phyloP scores from a whole-genome alignment of 2,329 filamentous ascomycete species.

The Onygena corvina region DNA sequence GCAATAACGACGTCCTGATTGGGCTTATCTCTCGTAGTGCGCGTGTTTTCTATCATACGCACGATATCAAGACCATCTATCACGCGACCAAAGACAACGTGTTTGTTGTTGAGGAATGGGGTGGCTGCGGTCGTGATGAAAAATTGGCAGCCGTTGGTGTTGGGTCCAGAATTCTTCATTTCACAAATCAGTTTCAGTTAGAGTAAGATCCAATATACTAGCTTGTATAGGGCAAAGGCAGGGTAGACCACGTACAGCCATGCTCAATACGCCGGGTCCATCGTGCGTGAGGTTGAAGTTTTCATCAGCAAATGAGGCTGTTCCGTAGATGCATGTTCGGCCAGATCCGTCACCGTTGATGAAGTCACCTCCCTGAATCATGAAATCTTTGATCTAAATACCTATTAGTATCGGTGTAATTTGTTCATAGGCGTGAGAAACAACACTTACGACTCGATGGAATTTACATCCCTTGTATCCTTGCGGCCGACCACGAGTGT shows the following conservation, averaged over 20 bases:
- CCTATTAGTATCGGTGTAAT: background rate
- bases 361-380: conserved; percentile 96
- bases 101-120: conserved; percentile 80
- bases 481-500: conserved; percentile 61
- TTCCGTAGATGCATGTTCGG: conserved; percentile 76
- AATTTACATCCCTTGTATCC: conserved; percentile 94
- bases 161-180: conserved; percentile 70
- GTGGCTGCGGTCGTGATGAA: conserved; percentile 88
- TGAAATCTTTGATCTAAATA: conserved; percentile 77
- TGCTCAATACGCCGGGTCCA: conserved; percentile 67
- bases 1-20: conserved; percentile 71
- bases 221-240: conserved; percentile 7
- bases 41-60: conserved; percentile 80
- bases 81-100: conserved; percentile 90
- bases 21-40: conserved; percentile 73
- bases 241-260: conserved; percentile 59
- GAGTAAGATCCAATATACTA: too few species aligned
- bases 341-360: conserved; percentile 87
- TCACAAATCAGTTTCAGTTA: background rate
- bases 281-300: conserved; percentile 76
- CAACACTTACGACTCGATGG: conserved; percentile 77
- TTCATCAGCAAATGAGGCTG: conserved; percentile 75
- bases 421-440: conserved; percentile 1
- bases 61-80: conserved; percentile 84
- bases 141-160: conserved; percentile 93